Evolutionary conservation across 2,329 filamentous ascomycete genomes (phyloP).

Genomic region (Xylaria multiplex): DNA sequence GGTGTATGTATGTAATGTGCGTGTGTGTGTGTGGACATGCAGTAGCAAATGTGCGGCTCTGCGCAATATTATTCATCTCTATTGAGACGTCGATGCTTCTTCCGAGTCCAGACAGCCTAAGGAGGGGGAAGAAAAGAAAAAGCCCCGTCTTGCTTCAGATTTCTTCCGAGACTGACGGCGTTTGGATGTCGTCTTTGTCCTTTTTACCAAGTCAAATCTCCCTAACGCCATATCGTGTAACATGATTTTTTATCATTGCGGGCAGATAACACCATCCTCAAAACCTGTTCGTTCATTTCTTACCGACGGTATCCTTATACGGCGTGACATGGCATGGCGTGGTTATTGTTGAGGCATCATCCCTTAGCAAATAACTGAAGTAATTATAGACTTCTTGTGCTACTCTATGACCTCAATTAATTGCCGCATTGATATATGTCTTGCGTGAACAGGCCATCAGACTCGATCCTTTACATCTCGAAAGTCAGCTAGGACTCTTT

Average conservation of each 20-base stretch:
- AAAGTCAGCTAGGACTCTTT: constrained; percentile 3
- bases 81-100: constrained; percentile 18
- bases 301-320: not conserved
- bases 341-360: not conserved
- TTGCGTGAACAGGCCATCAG: not conserved
- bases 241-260: constrained; percentile 4
- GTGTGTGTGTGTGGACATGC: not conserved
- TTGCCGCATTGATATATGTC: not conserved
- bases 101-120: constrained; percentile 18
- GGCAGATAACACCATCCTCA: not conserved
- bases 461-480: not conserved
- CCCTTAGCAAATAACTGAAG: not conserved
- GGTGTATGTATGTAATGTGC: not conserved
- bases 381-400: no score
- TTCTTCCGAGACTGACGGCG: constrained; percentile 42
- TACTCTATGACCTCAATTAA: not conserved
- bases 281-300: not conserved
- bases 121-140: not conserved
- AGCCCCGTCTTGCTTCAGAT: constrained; percentile 24
- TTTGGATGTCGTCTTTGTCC: constrained; percentile 36
- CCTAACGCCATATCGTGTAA: not conserved
- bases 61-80: constrained; percentile 9
- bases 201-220: not conserved
- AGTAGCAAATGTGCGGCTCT: constrained; percentile 27
- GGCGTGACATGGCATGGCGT: not conserved